Conservation (phyloP, 176 grass and related monocot species). For the Aegilops bicornis region DNA sequence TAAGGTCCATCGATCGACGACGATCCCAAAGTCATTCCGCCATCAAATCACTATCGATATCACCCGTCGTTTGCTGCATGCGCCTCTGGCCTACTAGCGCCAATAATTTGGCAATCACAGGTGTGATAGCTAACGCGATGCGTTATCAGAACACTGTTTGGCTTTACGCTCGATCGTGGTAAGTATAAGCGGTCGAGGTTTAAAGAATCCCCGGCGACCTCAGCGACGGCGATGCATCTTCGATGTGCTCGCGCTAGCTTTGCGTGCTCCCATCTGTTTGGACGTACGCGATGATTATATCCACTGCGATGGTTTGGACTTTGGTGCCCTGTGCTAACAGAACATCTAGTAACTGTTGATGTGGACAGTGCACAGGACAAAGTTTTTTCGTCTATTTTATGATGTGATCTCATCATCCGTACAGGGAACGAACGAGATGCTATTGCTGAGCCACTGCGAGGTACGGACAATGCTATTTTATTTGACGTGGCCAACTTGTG, state of each 20-base stretch:
- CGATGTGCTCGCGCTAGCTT: neutral
- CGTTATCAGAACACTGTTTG: constrained; percentile 26
- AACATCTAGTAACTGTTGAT: neutral
- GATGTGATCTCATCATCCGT: constrained; percentile 3
- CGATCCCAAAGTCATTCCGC: constrained; percentile 31
- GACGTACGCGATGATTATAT: neutral
- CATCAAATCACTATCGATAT: constrained; percentile 11
- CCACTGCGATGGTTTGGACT: neutral
- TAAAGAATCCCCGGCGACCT: neutral
- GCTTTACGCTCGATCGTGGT: neutral
- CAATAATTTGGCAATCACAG: constrained; percentile 29
- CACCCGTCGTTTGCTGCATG: neutral
- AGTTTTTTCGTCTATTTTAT: neutral
- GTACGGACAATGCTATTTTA: neutral
- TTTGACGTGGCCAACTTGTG: neutral
- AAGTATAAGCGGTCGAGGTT: neutral
- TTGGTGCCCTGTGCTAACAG: neutral
- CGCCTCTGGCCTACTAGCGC: neutral
- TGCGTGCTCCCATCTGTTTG: constrained; percentile 18
- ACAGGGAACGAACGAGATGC: neutral
- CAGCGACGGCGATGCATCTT: neutral
- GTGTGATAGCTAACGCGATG: neutral
- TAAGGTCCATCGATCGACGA: neutral
- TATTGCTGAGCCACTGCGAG: neutral
- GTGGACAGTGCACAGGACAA: neutral